Evolutionary conservation across 2,329 filamentous ascomycete genomes (phyloP), one percentile per base, ranked within the genome.

Genomic region (Setomelanomma holmii): DNA sequence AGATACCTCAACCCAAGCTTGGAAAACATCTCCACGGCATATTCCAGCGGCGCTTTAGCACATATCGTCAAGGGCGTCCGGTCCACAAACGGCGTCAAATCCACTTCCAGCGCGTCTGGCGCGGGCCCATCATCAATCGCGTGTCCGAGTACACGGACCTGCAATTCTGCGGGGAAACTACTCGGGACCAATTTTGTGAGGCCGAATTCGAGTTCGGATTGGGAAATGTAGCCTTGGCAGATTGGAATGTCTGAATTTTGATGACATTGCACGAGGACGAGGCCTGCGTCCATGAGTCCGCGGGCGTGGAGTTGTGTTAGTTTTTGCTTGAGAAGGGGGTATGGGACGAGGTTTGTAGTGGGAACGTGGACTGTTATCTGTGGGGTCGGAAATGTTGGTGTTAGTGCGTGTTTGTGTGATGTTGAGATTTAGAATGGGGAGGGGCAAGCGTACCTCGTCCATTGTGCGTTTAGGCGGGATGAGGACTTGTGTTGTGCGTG

Each of bases 1-100:
- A 86, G 54, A 70, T 85, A 78, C 51, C 82, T 70, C 57, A 85
- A 56, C 0, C 83, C 84, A 36, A 86, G 61, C 63, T 84, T 84
- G 3, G 78, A 79, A 72, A 86, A 85, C 78, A 86, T 81, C 67
- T 86, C 84, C 1, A 85, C 80, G 1, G 78, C 82, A 66, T 83
- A 84, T 65, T 86, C 84, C 60, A 86, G 75, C 8, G 83, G 83
- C 38, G 83, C 82, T 39, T 77, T 77, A 1, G 75, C 77, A 48
- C 76, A 80, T 5, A 86, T 67, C 1, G 71, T 79, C 50, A 86
- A 55, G 1, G 82, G 83, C 14, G 81, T 84, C 1, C 78, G 73
- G 62, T 86, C 83, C 1, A 86, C 76, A 56, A 85, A 82, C 1
- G 72, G 74, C 0, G 74, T 71, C 11, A 86, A 60, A 40, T 82